Base-by-base conservation (phyloP, 352 stramenopile genomes). In the Globisporangium echinulatum region DNA sequence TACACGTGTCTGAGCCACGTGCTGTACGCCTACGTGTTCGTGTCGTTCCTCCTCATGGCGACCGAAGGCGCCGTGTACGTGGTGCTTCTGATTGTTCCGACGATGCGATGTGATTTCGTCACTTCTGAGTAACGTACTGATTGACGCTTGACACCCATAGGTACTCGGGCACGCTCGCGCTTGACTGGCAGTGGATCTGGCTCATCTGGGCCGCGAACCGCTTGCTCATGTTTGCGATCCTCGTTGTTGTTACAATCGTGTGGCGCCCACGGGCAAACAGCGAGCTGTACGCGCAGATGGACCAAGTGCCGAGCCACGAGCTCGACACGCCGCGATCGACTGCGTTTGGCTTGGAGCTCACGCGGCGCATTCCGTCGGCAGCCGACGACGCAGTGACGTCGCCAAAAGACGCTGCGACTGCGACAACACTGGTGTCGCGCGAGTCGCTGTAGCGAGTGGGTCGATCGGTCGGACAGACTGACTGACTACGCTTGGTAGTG, bases 21-120 rank as follows among this genome's bases (percentile, higher is more conserved):
- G 2, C 65, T 94, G 17, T 58, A 79, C 25, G 61, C 64, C 6
- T 94, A 93, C 56, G 73, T 90, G 17, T 17, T 81, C 42, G 65
- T 80, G 3, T 91, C 86, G 11, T 90, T 92, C 68, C 63, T 85
- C 40, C 71, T 95, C 47, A 90, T 88, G 77, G 71, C 64, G 37
- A 66, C 87, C 51, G 83, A 93, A 72, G 81, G 82, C 25, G 74
- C 79, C 19, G 69, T 92, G 82, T 95, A 90, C 66, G 84, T 79
- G 43, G 0, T 25, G 17, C n/a, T 39, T 33, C 25, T 33, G 25
- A 33, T 33, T 33, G 25, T 33, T 33, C 25, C 25, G 25, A 33
- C 36, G 15, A 43, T 51, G 5, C 7, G 44, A 5, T 14, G 14
- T 14, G 10, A 46, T 5, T 5, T 33, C 25, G 25, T 33, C 25